Base-by-base conservation (phyloP, 2,329 filamentous ascomycete genomes). In the Cephalotrichum gorgonifer region DNA sequence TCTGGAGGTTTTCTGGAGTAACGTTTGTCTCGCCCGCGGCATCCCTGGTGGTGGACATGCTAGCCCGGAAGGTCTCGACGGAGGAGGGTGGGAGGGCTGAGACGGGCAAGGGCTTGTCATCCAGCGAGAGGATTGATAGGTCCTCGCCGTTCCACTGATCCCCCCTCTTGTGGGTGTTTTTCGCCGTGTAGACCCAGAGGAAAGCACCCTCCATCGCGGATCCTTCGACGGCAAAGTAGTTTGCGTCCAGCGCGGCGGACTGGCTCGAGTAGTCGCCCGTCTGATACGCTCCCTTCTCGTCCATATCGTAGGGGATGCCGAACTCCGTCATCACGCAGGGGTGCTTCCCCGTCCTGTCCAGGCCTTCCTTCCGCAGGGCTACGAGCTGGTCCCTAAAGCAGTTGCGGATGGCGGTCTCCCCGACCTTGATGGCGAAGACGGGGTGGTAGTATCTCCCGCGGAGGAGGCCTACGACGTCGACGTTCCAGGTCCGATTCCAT, bases 111-210 rank as follows among this genome's bases (percentile, higher is more conserved):
- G 73, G 67, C 49, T 81, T 83, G 64, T 98, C 94, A 61, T 98
- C 90, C 5, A 79, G 57, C 0, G 88, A 96, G 61, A 82, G 85
- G 49, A 98, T 93, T 5, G 90, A 96, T 30, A 98, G 68, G 62
- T 98, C 93, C 64, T 98, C 93, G 43, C 93, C 93, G 56, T 98
- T 98, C 93, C 93, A 98, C 55, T 88, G 81, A 59, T 98, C 93
- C 49, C 93, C 93, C 68, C 87, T 84, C 60, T 84, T 74, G 61
- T 98, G 93, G 53, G 85, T 84, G 62, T 97, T 98, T 75, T 77
- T 76, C 20, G 79, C 77, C 53, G 80, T 81, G 64, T 98, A 98
- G 2, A 88, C 72, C 93, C 93, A 98, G 43, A 96, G 65, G 0
- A 89, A 87, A 60, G 91, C 93, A 0, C 91, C 93, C 54, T 90